A percentile compares a stretch with the other conserved stretches of the same genome.
These are phyloP conservation scores for Clonostachys rosea DNA, from an alignment of 2,329 filamentous ascomycete genomes.

Conservation along the genomic window DNA sequence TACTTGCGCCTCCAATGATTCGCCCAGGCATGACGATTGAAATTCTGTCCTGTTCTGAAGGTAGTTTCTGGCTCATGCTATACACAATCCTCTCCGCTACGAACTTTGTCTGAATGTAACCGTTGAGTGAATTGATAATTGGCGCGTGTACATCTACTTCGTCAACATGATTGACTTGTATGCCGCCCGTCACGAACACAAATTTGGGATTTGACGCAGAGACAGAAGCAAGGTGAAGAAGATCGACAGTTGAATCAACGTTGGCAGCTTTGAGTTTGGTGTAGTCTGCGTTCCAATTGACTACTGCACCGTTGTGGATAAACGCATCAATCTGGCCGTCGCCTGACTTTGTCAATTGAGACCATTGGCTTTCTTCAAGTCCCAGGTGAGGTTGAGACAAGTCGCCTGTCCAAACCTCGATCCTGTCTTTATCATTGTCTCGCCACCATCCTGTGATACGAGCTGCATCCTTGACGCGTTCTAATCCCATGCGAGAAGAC, in stretches of 20 bases:
- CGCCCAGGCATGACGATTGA: conserved; percentile 12
- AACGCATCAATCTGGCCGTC: conserved; percentile 63
- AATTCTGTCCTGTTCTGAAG: conserved; percentile 3
- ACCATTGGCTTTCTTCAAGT: conserved; percentile 50
- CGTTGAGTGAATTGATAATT: conserved; percentile 1
- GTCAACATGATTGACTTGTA: background rate
- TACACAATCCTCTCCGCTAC: conserved; percentile 10
- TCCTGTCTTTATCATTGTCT: background rate
- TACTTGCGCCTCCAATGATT: conserved; percentile 10
- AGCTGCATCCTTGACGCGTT: conserved; percentile 45
- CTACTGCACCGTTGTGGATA: conserved; percentile 76
- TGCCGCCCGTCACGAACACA: conserved; percentile 14
- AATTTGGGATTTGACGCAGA: conserved; percentile 9
- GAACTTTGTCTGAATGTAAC: conserved; percentile 14
- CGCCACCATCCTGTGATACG: conserved; percentile 7
- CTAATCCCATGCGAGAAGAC: conserved; percentile 50
- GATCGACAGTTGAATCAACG: conserved; percentile 37
- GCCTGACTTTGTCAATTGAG: conserved; percentile 36
- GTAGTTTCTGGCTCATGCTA: background rate
- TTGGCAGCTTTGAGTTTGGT: conserved; percentile 67
- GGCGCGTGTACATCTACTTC: conserved; percentile 1
- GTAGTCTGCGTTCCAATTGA: conserved; percentile 80
- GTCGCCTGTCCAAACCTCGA: conserved; percentile 10
- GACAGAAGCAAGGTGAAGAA: conserved; percentile 7
- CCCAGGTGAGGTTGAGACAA: conserved; percentile 1